phyloP scores from a whole-genome alignment of 2,329 filamentous ascomycete genomes.

The Trichoderma sp. region DNA sequence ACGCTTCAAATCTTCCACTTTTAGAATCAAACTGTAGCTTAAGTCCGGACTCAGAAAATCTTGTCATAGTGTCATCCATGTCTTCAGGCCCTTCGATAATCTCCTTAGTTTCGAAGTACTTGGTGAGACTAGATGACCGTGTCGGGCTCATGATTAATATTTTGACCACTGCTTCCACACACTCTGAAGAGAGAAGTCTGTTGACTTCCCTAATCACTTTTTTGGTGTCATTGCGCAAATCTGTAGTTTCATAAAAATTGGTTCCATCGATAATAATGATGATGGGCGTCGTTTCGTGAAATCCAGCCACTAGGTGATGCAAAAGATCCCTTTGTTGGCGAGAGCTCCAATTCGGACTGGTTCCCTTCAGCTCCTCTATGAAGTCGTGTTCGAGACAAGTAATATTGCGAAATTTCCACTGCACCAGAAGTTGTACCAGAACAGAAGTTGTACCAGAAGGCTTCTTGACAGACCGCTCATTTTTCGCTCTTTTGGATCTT shows the following conservation, averaged over 20 bases:
- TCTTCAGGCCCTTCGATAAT: not conserved
- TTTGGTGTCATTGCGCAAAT: not conserved
- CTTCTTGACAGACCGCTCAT: not conserved
- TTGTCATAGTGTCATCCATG: not conserved
- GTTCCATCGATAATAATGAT: not conserved
- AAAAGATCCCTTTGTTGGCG: not conserved
- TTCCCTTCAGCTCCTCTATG: not conserved
- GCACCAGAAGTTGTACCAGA: not conserved
- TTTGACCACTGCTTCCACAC: not conserved
- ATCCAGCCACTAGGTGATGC: not conserved
- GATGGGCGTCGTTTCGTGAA: not conserved
- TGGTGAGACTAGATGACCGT: not conserved
- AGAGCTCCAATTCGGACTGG: not conserved
- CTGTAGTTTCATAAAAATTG: not conserved
- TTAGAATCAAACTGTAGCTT: not conserved
- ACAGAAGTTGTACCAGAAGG: not conserved
- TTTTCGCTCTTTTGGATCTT: too few relatives aligned
- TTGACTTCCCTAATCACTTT: not conserved
- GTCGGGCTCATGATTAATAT: not conserved
- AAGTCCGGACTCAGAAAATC: not conserved
- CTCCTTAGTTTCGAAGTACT: not conserved
- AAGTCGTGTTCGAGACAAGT: not conserved
- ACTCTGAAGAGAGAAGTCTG: not conserved
- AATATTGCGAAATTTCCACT: not conserved
- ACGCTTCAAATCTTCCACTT: not conserved